Conservation (phyloP, 2,329 filamentous ascomycete species). For the Epichloe brachyelytri region DNA sequence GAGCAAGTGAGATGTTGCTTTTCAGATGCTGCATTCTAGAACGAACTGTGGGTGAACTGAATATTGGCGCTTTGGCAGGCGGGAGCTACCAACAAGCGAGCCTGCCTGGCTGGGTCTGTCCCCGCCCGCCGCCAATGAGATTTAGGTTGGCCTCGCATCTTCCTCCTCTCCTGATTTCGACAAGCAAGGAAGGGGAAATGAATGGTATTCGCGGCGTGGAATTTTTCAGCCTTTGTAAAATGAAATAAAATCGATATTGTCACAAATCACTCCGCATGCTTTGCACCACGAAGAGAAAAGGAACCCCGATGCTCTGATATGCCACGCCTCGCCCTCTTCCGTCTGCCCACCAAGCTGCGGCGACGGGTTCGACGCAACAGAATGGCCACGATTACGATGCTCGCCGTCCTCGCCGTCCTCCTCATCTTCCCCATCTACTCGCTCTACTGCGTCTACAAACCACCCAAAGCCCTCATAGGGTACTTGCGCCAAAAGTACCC, state of each 20-base stretch:
- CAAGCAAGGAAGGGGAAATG: not conserved
- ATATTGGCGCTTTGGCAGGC: not conserved
- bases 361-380: conserved; percentile 45
- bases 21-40: too few species aligned
- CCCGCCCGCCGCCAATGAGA: not conserved
- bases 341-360: conserved; percentile 42
- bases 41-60: too few species aligned
- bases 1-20: conserved; percentile 1
- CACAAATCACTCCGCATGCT: too few species aligned
- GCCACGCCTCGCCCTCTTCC: conserved; percentile 34
- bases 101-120: not conserved
- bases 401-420: conserved; percentile 24
- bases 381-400: conserved; percentile 38
- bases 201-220: not conserved
- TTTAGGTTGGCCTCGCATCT: not conserved
- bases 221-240: too few species aligned
- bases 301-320: conserved; percentile 12
- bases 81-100: not conserved
- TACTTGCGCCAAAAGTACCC: conserved; percentile 62
- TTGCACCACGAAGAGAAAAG: not conserved
- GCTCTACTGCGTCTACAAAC: conserved; percentile 68
- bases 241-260: too few species aligned
- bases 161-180: not conserved
- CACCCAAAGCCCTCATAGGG: conserved; percentile 55
- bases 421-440: conserved; percentile 27